These are phyloP conservation scores for Coelastrella sp. DNA, from an alignment of 139 green algal species.

Conservation along the genomic window DNA sequence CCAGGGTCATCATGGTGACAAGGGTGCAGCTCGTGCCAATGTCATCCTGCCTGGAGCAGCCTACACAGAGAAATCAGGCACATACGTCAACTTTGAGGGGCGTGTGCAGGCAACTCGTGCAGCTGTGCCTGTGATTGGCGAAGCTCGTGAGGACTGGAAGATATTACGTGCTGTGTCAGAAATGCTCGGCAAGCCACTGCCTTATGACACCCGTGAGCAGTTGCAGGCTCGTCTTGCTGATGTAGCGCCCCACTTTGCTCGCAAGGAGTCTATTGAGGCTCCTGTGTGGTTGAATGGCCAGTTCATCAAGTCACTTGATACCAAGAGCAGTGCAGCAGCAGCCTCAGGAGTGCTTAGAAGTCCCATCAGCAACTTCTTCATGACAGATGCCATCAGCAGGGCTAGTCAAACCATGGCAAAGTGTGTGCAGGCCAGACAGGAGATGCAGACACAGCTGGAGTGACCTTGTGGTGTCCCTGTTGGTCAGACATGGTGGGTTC, in stretches of 20 bases:
- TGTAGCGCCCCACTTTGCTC: slow-evolving; percentile 84
- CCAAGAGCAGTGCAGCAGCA: slow-evolving; percentile 5
- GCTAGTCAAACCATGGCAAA: slow-evolving; percentile 95
- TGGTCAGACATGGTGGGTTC: background rate
- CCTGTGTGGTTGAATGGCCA: slow-evolving; percentile 93
- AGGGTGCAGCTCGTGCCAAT: slow-evolving; percentile 88
- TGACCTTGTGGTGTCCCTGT: background rate
- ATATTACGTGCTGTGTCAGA: slow-evolving; percentile 69
- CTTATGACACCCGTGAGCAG: slow-evolving; percentile 85
- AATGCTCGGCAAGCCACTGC: slow-evolving; percentile 78
- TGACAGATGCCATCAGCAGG: slow-evolving; percentile 95
- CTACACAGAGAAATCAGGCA: slow-evolving; percentile 91
- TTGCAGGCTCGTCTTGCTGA: slow-evolving; percentile 83
- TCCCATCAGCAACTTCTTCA: slow-evolving; percentile 94
- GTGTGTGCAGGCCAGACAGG: slow-evolving; percentile 77
- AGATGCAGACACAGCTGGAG: background rate
- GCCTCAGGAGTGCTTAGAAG: slow-evolving; percentile 65
- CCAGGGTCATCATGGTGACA: slow-evolving; percentile 96
- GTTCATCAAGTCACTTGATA: slow-evolving; percentile 75
- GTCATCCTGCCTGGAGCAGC: slow-evolving; percentile 93
- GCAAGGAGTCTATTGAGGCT: slow-evolving; percentile 73
- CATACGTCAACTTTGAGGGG: slow-evolving; percentile 95
- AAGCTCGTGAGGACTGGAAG: slow-evolving; percentile 94
- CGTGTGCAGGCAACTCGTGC: slow-evolving; percentile 90
- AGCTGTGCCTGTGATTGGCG: slow-evolving; percentile 75